Evolutionary conservation across 164 flowering plant genomes (phyloP), one percentile per base, ranked within the genome.

Genomic region (Dillenia turbinata): DNA sequence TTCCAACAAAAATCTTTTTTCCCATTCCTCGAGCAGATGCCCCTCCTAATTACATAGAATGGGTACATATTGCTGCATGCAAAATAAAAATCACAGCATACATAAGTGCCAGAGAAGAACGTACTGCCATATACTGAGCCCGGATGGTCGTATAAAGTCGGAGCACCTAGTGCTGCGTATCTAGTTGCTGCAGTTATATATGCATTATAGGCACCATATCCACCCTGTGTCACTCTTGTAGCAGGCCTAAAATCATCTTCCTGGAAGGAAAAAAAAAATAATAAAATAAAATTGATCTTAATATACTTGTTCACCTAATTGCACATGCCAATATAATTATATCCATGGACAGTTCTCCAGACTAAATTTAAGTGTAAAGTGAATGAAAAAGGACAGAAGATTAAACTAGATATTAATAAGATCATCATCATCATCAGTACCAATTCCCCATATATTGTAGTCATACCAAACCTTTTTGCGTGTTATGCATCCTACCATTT

Each of bases 101-200:
- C 12, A 17, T 14, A 15, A 4, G 17, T 11, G 47, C 40, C 8
- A 14, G 54, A 1, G 9, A 8, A 10, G 10, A 57, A 72, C 97
- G 77, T 83, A 95, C 97, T 84, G 79, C 92, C 92, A 85, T 85
- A 90, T 57, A 70, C 60, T n/a, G 90, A 24, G 66, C 81, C 75
- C 46, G 92, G 96, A 65, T 84, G 86, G 62, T 95, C 98, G 76
- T 92, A 95, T 57, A 90, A 61, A 48, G 99, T 92, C 56, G 99
- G 99, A 73, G 97, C 91, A 74, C 99, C 99, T 16, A 88, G 66
- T 11, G 96, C 87, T n/a, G 91, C 99, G 83, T 95, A 95, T 77
- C 98, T 81, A 61, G 99, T 95, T 40, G 99, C 92, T 60, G 94
- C 92, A 65, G 85, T 78, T 46, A 95, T 92, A 71, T 95, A 95